A percentile compares a stretch with the other conserved stretches of the same genome.
These are phyloP conservation scores for Omphalea diandra DNA, from an alignment of 441 rosid genomes.

Conservation along the genomic window DNA sequence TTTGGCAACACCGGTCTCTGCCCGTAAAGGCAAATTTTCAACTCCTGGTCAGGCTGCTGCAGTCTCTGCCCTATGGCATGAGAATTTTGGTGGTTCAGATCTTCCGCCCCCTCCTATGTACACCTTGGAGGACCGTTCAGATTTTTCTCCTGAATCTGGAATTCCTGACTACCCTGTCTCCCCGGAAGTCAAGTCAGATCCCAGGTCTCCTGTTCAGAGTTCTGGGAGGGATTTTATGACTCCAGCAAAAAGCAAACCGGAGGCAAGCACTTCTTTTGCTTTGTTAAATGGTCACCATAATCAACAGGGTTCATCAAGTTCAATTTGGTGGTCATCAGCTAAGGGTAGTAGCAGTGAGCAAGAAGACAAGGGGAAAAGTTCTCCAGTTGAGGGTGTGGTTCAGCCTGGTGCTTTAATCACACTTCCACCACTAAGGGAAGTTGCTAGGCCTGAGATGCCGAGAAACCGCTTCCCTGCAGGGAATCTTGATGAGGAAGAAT, in stretches of 20 bases:
- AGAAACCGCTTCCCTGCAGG: constrained; percentile 64
- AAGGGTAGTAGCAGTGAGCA: constrained; percentile 55
- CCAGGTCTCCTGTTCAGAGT: constrained; percentile 49
- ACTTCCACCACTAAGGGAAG: constrained; percentile 90
- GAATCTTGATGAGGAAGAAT: constrained; percentile 83
- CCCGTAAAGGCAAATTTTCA: constrained; percentile 70
- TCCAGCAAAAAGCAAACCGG: constrained; percentile 55
- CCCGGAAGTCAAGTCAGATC: constrained; percentile 63
- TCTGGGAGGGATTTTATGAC: constrained; percentile 53
- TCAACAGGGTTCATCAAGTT: constrained; percentile 59
- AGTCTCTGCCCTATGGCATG: constrained; percentile 91
- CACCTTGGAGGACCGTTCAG: constrained; percentile 83
- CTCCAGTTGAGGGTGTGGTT: constrained; percentile 88
- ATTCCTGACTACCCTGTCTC: constrained; percentile 69
- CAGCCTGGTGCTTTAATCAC: constrained; percentile 80
- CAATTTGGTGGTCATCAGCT: constrained; percentile 77
- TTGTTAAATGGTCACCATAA: constrained; percentile 53
- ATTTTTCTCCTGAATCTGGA: constrained; percentile 88
- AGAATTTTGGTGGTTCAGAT: constrained; percentile 75
- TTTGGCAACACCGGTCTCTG: constrained; percentile 77
- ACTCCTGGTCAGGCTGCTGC: constrained; percentile 87
- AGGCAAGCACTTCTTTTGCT: constrained; percentile 58
- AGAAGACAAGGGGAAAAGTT: constrained; percentile 81
- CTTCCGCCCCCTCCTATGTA: constrained; percentile 94
- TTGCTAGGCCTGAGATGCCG: constrained; percentile 91